Evolutionary conservation across 352 stramenopile genomes (phyloP), one percentile per base, ranked within the genome.

Genomic region (Saprolegnia parasitica): DNA sequence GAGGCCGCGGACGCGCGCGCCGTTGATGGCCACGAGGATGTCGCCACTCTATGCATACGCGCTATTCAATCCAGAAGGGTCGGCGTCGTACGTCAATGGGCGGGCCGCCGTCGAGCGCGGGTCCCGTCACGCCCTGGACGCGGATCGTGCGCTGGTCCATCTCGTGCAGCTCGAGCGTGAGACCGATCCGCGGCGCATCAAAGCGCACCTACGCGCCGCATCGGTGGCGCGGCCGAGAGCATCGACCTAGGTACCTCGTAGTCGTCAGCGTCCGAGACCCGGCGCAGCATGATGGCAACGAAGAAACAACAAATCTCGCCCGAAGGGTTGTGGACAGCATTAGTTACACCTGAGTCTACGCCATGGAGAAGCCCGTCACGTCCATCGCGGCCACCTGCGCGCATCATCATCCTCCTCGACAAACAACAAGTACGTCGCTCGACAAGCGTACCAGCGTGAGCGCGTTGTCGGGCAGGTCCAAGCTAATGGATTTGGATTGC

Each of bases 361-460:
- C 58, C n/a, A 29, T 39, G 13, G 58, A 67, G 32, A 67, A 67
- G 20, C 58, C 58, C n/a, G 58, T 67, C 40, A 67, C 58, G 58
- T 67, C 58, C 35, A 67, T 67, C 6, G 24, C 24, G 20, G 58
- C n/a, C 15, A 67, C 29, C 58, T 67, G 54, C 23, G 45, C 45
- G 5, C 20, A 15, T 6, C 23, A 29, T 29, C 6, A 49, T n/a
- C 21, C n/a, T n/a, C n/a, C n/a, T n/a, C n/a, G n/a, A n/a, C n/a
- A n/a, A n/a, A n/a, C n/a, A n/a, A n/a, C 18, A 13, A 18, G 21
- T 18, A 32, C 13, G 15, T 10, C 39, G 32, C 8, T 20, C n/a
- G 29, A 9, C 23, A 23, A 35, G 26, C 40, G 23, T 56, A 67
- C 58, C 40, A 67, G 29, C 6, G 29, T 24, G 24, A 67, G 58